Base-by-base conservation (phyloP, 306 rosid species). In the Sphenostylis stenocarpa region DNA sequence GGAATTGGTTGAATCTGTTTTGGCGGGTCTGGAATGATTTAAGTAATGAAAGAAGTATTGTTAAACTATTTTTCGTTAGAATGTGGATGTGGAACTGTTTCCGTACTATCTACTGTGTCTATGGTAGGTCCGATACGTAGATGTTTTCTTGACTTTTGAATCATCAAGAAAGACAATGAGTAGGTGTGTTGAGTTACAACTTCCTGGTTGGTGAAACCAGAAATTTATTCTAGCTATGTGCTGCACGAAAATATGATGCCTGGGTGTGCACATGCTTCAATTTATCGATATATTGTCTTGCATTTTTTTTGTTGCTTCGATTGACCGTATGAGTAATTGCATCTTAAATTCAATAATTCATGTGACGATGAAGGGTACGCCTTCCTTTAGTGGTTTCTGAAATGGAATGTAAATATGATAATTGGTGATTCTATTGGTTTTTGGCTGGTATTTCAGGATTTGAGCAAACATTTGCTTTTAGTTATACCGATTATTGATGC, bases 361-460 rank as follows among this genome's bases (percentile, higher is more conserved):
- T 39, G 43, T 34, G 65, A 20, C 4, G 9, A 76, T 5, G 21
- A 64, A 33, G 48, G 26, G 24, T 71, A 2, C 4, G 28, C 29
- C 48, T 47, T 48, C 20, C 51, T 64, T 47, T 52, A 44, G 19
- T 49, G 31, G 67, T 52, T 41, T 48, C 39, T 64, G 74, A 80
- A 72, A 28, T 53, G 61, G 19, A 62, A 63, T 64, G 36, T 64
- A 19, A 34, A 41, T 76, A 23, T 34, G 51, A 76, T 47, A 15
- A 15, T 63, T 63, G 38, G 24, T 3, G 29, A 63, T 47, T 75
- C 14, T 64, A 20, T 29, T 28, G 39, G 13, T n/a, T 26, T 34
- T 52, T 60, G 47, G 7, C 20, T 14, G 12, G 41, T 23, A 15
- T 62, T 71, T 71, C 78, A 49, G 55, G 49, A 6, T 67, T 21